These are phyloP conservation scores for Ambrosia hybrid DNA, from an alignment of 140 eudicot species.

Conservation along the genomic window DNA sequence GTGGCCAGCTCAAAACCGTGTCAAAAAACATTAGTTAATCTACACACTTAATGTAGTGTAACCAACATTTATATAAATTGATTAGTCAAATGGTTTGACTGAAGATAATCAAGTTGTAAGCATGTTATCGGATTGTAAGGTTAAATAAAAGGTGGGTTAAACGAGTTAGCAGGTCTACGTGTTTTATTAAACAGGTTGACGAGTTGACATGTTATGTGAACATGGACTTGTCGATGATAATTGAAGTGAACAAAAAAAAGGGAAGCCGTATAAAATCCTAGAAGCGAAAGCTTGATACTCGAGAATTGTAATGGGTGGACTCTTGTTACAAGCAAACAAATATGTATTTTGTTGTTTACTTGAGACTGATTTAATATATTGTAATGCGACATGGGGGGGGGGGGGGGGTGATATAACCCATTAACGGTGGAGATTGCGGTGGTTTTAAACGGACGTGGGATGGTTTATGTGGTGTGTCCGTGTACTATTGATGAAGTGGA, in stretches of 20 bases:
- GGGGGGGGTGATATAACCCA: slow-evolving; percentile 93
- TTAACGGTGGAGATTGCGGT: slow-evolving; percentile 64
- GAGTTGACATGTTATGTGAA: slow-evolving; percentile 27
- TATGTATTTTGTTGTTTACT: neutral
- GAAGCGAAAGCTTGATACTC: slow-evolving; percentile 48
- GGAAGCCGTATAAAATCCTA: slow-evolving; percentile 45
- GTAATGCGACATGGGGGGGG: slow-evolving; percentile 48
- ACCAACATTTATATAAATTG: too few relatives aligned
- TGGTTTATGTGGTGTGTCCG: slow-evolving; percentile 73
- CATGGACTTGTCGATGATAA: slow-evolving; percentile 34
- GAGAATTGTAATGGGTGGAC: slow-evolving; percentile 84
- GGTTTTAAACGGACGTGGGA: slow-evolving; percentile 66
- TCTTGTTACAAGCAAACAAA: slow-evolving; percentile 46
- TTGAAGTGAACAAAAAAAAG: slow-evolving; percentile 35
- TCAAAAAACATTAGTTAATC: too few relatives aligned
- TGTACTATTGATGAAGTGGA: slow-evolving; percentile 31
- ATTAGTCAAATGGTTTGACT: too few relatives aligned
- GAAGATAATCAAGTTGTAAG: too few relatives aligned
- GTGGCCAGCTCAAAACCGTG: too few relatives aligned
- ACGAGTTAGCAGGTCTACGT: too few relatives aligned
- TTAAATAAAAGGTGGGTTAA: too few relatives aligned
- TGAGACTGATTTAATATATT: neutral
- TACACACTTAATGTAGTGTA: too few relatives aligned
- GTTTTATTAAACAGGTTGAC: too few relatives aligned
- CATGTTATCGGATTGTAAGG: too few relatives aligned